A percentile compares a stretch with the other conserved stretches of the same genome.
phyloP scores from a whole-genome alignment of 148 eudicot species.

The Nyssa sinensis region DNA sequence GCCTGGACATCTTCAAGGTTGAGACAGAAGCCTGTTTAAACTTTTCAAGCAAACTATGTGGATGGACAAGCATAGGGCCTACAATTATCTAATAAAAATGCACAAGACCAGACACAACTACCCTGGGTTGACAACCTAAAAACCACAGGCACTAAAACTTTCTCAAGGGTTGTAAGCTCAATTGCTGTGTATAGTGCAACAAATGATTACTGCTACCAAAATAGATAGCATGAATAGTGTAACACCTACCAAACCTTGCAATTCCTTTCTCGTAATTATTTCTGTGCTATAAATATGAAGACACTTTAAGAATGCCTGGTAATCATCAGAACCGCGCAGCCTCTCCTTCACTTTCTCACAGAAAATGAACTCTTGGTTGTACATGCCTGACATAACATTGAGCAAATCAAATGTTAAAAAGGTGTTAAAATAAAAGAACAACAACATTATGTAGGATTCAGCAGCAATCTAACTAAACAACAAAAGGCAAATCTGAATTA shows the following conservation, averaged over 20 bases:
- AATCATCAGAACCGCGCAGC: conserved; percentile 67
- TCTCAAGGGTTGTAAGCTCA: neutral
- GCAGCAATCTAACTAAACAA: conserved; percentile 3
- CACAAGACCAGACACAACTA: neutral
- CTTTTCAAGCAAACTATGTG: neutral
- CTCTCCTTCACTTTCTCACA: conserved; percentile 96
- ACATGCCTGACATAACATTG: conserved; percentile 52
- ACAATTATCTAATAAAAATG: neutral
- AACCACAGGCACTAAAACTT: neutral
- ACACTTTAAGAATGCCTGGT: conserved; percentile 96
- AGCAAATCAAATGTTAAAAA: conserved; percentile 8
- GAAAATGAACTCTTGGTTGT: conserved; percentile 71
- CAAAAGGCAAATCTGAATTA: neutral
- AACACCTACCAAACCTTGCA: conserved; percentile 76
- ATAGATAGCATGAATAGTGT: conserved; percentile 9
- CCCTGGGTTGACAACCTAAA: neutral
- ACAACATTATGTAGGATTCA: neutral
- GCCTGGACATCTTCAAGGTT: neutral
- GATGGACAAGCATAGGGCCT: neutral
- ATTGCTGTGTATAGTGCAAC: neutral
- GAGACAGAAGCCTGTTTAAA: neutral
- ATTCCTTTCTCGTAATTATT: conserved; percentile 80
- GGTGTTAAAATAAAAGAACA: neutral
- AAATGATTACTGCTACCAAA: neutral
- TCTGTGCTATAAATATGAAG: conserved; percentile 95